Conservation (phyloP, 371 early-diverging fungal genomes). For the Mortierella sp. region DNA sequence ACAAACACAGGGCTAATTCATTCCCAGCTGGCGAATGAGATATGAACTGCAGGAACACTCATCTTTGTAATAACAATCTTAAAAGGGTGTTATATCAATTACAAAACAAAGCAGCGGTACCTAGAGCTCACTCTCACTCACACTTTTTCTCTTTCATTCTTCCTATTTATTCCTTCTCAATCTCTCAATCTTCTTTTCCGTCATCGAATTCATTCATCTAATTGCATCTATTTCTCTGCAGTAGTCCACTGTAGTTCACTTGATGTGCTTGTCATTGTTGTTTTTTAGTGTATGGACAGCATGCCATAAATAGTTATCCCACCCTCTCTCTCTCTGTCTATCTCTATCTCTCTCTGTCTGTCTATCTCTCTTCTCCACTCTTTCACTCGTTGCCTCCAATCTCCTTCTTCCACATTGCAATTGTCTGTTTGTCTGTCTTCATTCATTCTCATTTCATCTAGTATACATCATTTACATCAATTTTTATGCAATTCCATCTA, state of each 20-base stretch:
- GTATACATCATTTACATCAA: background rate
- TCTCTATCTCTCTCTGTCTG: too few relatives aligned
- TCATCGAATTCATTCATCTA: background rate
- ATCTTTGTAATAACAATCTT: background rate
- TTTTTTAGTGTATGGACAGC: background rate
- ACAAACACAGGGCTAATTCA: background rate
- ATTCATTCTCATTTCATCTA: too few relatives aligned
- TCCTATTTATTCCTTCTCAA: background rate
- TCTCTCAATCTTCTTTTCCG: background rate
- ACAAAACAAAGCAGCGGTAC: background rate
- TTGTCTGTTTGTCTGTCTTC: too few relatives aligned
- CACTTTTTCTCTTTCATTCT: background rate
- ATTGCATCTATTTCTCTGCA: too few relatives aligned
- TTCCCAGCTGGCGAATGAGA: conserved; percentile 7
- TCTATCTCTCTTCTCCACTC: too few relatives aligned
- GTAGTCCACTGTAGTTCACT: background rate
- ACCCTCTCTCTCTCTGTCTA: too few relatives aligned
- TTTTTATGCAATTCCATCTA: background rate
- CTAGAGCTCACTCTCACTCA: background rate
- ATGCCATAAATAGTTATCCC: too few relatives aligned
- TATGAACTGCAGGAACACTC: conserved; percentile 1
- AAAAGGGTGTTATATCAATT: too few relatives aligned
- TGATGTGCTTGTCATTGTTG: background rate
- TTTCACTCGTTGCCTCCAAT: too few relatives aligned
- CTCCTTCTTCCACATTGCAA: too few relatives aligned